Evolutionary conservation across 495 filamentous ascomycete species (phyloP).

Genomic region (Saxispiralis lemnorum): DNA sequence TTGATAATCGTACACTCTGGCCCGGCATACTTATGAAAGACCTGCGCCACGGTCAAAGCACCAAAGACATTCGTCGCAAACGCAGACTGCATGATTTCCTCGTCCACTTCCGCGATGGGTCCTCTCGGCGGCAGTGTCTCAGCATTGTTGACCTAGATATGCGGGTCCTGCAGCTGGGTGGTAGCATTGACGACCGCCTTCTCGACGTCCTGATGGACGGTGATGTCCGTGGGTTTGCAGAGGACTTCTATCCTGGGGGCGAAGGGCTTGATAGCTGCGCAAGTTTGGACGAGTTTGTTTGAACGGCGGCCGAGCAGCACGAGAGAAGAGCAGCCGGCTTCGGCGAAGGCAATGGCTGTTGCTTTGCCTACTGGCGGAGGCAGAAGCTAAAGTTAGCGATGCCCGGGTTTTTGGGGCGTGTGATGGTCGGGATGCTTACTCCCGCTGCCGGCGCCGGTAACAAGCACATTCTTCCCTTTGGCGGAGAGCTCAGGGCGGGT

Average conservation of each 20-base stretch:
- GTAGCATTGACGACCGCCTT: no score
- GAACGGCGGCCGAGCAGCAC: conserved; percentile 18
- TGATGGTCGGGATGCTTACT: no score
- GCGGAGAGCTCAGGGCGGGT: conserved; percentile 1
- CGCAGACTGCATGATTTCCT: not conserved
- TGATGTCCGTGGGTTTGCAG: no score
- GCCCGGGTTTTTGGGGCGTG: no score
- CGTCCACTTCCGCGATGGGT: not conserved
- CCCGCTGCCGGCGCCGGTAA: conserved; percentile 23
- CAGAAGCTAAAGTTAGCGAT: no score
- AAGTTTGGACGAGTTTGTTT: conserved; percentile 16
- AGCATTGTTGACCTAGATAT: not conserved
- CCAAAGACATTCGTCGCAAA: not conserved
- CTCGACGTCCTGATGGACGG: no score
- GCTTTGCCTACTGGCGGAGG: conserved; percentile 29
- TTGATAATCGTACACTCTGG: conserved; percentile 24
- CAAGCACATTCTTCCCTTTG: conserved; percentile 4
- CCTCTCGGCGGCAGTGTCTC: not conserved
- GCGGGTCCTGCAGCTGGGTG: no score
- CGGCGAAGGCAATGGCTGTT: conserved; percentile 25
- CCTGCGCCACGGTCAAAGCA: not conserved
- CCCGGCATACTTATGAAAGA: conserved; percentile 20
- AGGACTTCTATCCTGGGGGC: no score
- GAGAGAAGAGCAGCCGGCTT: conserved; percentile 23
- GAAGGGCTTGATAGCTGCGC: not conserved